Evolutionary conservation across 169 alveolate species (phyloP), one percentile per base, ranked within the genome.

Genomic region (Plasmodium relictum): DNA sequence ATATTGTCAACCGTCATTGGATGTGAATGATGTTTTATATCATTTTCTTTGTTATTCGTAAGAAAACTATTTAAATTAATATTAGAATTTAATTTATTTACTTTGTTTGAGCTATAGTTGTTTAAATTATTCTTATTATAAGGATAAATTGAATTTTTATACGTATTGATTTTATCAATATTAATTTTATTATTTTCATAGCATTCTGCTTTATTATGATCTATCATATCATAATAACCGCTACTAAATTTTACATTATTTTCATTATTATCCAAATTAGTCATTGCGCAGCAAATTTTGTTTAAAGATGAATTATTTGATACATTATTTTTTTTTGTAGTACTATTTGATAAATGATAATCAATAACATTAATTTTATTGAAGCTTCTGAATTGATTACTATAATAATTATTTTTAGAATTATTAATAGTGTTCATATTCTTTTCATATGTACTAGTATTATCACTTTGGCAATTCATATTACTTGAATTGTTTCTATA

Each of bases 31-130:
- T 56, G 39, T 26, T 74, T 59, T n/a, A 20, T 39, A 7, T 74
- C 88, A 74, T 42, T 0, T 0, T 59, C 88, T 59, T 74, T 74
- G 18, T 37, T 74, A 50, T 22, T 42, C 63, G 3, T 16, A 8
- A 26, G 10, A 26, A 16, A 66, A 22, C 59, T 39, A 50, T 42
- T 41, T 12, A 39, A 0, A 20, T 42, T 41, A 22, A 6, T 50
- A 44, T 18, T 50, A 0, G 31, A 10, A 54, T 45, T 71, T 26
- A 71, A 48, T 18, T 71, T 71, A 16, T 71, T 7, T 62, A 37
- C 18, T 44, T 71, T 71, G 45, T 71, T 37, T n/a, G 58, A 45
- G 14, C 5, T 50, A 54, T 16, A 22, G 18, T 56, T 71, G 20
- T 71, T 71, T 31, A 39, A 2, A 45, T 62, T 42, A 71, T 16